These are phyloP conservation scores for Eucalyptus caleyi DNA, from an alignment of 345 rosid species.

Conservation along the genomic window DNA sequence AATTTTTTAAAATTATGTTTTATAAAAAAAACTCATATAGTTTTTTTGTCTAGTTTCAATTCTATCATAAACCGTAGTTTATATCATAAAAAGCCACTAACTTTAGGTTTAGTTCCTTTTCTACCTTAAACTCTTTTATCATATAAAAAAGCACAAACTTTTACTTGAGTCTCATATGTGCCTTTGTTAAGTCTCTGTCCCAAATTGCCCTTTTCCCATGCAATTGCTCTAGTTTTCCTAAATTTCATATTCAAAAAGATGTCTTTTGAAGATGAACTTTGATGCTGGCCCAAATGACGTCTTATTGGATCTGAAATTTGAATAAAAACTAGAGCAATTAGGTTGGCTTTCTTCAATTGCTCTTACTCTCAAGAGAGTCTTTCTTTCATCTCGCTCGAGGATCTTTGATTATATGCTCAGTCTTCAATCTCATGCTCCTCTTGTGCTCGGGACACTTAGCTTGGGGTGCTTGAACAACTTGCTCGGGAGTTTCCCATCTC, in stretches of 20 bases:
- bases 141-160: too few relatives aligned
- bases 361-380: neutral
- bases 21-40: too few relatives aligned
- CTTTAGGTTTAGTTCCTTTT: neutral
- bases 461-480: fast-evolving
- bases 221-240: neutral
- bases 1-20: too few relatives aligned
- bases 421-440: neutral
- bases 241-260: neutral
- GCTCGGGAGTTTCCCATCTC: neutral
- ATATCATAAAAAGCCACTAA: neutral
- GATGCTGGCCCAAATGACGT: fast-evolving
- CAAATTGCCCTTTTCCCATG: neutral
- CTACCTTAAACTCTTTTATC: neutral
- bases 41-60: too few relatives aligned
- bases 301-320: neutral
- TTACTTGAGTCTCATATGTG: too few relatives aligned
- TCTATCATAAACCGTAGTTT: too few relatives aligned
- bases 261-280: neutral
- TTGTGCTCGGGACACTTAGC: fast-evolving
- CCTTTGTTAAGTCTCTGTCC: too few relatives aligned
- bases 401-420: too few relatives aligned
- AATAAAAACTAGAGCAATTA: neutral
- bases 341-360: neutral
- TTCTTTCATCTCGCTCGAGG: neutral